These are phyloP conservation scores for Cephalotrichum gorgonifer DNA, from an alignment of 2,329 filamentous ascomycete genomes.

Conservation along the genomic window DNA sequence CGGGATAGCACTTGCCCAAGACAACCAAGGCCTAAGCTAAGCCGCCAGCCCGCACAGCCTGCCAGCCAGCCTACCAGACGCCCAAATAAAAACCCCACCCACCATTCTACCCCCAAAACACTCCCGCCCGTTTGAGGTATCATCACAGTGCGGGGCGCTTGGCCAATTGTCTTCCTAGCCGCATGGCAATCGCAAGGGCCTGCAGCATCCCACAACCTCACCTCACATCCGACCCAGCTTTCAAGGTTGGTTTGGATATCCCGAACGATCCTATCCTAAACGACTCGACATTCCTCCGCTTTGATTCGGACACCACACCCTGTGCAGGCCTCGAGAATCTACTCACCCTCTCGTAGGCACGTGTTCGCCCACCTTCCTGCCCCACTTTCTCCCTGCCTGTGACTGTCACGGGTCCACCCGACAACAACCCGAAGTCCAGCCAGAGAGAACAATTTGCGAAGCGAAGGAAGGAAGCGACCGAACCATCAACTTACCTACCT, in stretches of 20 bases:
- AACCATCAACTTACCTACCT: background rate
- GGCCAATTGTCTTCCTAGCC: conserved; percentile 2
- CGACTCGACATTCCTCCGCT: background rate
- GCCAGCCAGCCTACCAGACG: no score
- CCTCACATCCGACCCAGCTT: conserved; percentile 4
- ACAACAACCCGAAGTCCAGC: background rate
- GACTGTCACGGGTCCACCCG: background rate
- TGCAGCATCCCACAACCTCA: conserved; percentile 6
- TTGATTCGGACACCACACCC: background rate
- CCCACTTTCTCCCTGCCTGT: background rate
- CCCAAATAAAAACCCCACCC: no score
- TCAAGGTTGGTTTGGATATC: conserved; percentile 2
- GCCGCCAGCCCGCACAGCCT: no score
- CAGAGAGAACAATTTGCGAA: background rate
- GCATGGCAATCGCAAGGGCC: conserved; percentile 1
- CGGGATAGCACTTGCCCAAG: no score
- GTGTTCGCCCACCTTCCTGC: no score
- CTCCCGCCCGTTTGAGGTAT: no score
- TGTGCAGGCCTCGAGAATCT: no score
- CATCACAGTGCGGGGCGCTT: conserved; percentile 1
- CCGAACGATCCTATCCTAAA: background rate
- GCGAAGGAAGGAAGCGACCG: background rate
- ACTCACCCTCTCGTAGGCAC: no score
- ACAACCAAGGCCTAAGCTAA: no score
- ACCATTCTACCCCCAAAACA: no score